Base-by-base conservation (phyloP, 495 filamentous ascomycete species). In the Amniculicola lignicola region DNA sequence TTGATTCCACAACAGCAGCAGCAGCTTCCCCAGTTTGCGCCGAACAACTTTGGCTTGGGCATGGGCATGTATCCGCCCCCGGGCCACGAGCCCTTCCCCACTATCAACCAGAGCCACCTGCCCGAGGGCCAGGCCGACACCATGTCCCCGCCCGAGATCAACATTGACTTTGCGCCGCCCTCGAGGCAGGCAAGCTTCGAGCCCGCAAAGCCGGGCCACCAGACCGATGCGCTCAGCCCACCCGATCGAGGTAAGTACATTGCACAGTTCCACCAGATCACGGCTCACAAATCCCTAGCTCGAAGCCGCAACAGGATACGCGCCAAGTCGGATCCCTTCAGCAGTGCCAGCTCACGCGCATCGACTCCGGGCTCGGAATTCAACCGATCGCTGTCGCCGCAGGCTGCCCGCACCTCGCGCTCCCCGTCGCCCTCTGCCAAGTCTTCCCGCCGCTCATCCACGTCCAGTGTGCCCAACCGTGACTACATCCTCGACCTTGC, bases 401-500 rank as follows among this genome's bases (percentile, higher is more conserved):
- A 82, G 58, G 79, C 58, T 37, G 63, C 63, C 37, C n/a, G n/a
- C n/a, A 56, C 53, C 35, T 69, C 69, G 21, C 75, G 78, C 39
- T 90, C 84, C 27, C 84, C 82, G 2, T 77, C 78, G 4, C 73
- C 79, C 40, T 66, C 80, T 72, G 51, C 52, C 37, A 65, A 65
- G 37, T 74, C 78, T 37, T 67, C 65, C 46, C 83, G 90, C 48
- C 86, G 89, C n/a, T 83, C 90, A 41, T 94, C 92, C 12, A 94
- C 89, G 25, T 92, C 90, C 0, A 84, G 90, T 11, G 84, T 95
- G 23, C 75, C 78, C 31, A 81, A 86, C 50, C 89, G 95, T 33
- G 91, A 95, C 54, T 94, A 95, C 69, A 93, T 95, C 48, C 81
- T 98, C 21, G 88, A 89, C 39, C 79, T 98, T 18, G 93, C 90